Evolutionary conservation across 805 yeast species (phyloP).

Genomic region (Yamadazyma kitorensis): DNA sequence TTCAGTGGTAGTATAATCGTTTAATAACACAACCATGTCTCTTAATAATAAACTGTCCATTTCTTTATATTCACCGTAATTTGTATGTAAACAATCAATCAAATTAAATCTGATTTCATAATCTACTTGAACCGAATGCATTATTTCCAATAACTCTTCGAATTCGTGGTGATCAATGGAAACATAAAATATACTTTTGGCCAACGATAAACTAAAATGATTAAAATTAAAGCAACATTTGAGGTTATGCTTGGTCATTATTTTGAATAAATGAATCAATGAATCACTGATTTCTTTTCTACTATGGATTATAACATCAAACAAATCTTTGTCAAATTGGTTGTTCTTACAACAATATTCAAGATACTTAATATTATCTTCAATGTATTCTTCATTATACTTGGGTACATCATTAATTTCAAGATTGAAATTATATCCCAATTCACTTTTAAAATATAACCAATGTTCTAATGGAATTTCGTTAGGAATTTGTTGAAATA

Average conservation of each 20-base stretch:
- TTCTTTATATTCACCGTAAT: slow-evolving; percentile 1
- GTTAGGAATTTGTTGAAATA: not conserved
- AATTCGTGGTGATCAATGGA: slow-evolving; percentile 9
- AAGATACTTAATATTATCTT: slow-evolving; percentile 7
- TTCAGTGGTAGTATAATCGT: slow-evolving; percentile 74
- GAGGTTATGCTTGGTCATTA: slow-evolving; percentile 2
- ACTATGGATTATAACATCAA: not conserved
- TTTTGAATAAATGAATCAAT: slow-evolving; percentile 2
- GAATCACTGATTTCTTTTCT: not conserved
- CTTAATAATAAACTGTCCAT: not conserved
- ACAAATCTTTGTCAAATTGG: not conserved
- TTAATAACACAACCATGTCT: slow-evolving; percentile 40
- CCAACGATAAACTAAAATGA: slow-evolving; percentile 26
- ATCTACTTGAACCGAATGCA: slow-evolving; percentile 25
- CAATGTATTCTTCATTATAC: slow-evolving; percentile 6
- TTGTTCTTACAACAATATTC: slow-evolving; percentile 1
- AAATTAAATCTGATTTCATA: slow-evolving; percentile 26
- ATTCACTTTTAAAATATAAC: slow-evolving; percentile 9
- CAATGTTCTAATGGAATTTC: slow-evolving; percentile 5
- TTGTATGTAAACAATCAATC: slow-evolving; percentile 18
- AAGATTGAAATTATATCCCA: slow-evolving; percentile 1
- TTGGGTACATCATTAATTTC: not conserved
- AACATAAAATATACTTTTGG: slow-evolving; percentile 28
- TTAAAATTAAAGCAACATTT: no score
- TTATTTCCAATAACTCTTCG: slow-evolving; percentile 20